Evolutionary conservation across 768 basidiomycete genomes (phyloP).

Genomic region (Exidia glandulosa): DNA sequence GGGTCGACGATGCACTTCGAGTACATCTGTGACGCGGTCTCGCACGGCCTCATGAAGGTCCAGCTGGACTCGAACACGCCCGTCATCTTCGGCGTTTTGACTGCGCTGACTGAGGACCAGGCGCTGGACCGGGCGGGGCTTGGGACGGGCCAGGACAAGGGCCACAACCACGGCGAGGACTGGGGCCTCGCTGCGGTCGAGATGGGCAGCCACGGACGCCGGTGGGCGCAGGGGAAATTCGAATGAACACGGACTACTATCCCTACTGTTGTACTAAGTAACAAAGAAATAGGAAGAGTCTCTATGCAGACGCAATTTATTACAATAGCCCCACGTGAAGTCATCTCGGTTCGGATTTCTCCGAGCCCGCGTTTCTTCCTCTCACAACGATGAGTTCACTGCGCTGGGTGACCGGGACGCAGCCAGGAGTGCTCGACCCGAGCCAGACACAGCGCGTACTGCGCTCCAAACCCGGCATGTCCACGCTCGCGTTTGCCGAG

Average conservation of each 20-base stretch:
- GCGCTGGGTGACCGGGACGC: constrained; percentile 27
- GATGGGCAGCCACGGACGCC: constrained; percentile 58
- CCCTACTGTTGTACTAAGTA: too few relatives aligned
- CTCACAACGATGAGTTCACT: too few relatives aligned
- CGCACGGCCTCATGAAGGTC: constrained; percentile 88
- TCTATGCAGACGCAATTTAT: too few relatives aligned
- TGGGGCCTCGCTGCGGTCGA: constrained; percentile 97
- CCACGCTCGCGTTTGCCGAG: constrained; percentile 59
- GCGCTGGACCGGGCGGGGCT: constrained; percentile 91
- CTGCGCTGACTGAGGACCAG: constrained; percentile 86
- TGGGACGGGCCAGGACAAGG: constrained; percentile 53
- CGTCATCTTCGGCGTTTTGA: constrained; percentile 94
- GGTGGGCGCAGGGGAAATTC: constrained; percentile 66
- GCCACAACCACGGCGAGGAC: constrained; percentile 96
- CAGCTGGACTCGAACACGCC: constrained; percentile 90
- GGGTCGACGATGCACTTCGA: constrained; percentile 99
- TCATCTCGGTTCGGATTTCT: too few relatives aligned
- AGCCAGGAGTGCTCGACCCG: constrained; percentile 56
- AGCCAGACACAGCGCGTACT: constrained; percentile 52
- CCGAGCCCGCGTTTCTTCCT: too few relatives aligned
- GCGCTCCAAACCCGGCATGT: constrained; percentile 40
- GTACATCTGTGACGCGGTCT: constrained; percentile 91
- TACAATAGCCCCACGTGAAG: too few relatives aligned
- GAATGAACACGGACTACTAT: constrained; percentile 4
- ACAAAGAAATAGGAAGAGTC: too few relatives aligned